A percentile compares a stretch with the other conserved stretches of the same genome.
Conservation (phyloP, 179 eudicot genomes). For the Nepenthes alata region DNA sequence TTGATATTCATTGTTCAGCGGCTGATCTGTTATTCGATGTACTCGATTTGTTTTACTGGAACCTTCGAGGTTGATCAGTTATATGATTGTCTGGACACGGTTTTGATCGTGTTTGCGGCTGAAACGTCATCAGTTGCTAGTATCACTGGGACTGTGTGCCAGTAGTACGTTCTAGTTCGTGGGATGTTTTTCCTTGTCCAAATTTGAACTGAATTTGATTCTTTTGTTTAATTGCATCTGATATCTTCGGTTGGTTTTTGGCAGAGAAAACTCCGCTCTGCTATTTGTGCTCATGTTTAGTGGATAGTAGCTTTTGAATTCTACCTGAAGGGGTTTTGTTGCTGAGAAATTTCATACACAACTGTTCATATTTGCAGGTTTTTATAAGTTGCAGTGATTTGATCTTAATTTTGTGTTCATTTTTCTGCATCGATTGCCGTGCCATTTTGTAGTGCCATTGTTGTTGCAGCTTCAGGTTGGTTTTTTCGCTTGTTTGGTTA, state of each 20-base stretch:
- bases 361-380: too few species aligned
- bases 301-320: too few species aligned
- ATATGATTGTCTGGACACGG: slow-evolving; percentile 2
- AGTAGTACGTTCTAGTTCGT: not conserved
- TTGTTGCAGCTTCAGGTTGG: too few species aligned
- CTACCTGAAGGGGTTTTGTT: too few species aligned
- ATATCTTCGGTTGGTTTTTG: slow-evolving; percentile 3
- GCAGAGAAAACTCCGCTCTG: not conserved
- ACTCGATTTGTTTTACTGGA: slow-evolving; percentile 13
- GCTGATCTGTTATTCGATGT: slow-evolving; percentile 20
- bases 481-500: too few species aligned
- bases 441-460: too few species aligned
- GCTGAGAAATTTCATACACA: too few species aligned
- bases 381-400: too few species aligned
- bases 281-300: too few species aligned
- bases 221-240: not conserved
- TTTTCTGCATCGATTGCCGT: too few species aligned
- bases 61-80: slow-evolving; percentile 3
- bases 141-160: slow-evolving; percentile 6
- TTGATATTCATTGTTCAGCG: slow-evolving; percentile 14
- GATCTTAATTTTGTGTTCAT: too few species aligned
- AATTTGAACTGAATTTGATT: not conserved
- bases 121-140: not conserved
- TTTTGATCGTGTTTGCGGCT: too few species aligned
- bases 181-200: not conserved